phyloP scores from a whole-genome alignment of 1,139 yeast genomes.

The Geotrichum macrosporum region DNA sequence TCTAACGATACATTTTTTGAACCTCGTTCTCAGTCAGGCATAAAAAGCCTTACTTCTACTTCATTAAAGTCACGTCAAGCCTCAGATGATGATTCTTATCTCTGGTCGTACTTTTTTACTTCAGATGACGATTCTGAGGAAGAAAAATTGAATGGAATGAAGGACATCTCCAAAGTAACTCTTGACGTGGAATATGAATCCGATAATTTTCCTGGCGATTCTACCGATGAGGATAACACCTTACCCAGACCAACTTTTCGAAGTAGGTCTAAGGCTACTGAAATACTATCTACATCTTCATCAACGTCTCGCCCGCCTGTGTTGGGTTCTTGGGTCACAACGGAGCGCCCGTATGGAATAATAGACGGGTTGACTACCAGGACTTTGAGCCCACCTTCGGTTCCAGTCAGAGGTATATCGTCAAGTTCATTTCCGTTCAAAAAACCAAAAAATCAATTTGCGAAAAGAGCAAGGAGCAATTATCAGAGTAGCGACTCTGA shows the following conservation, averaged over 20 bases:
- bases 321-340: slow-evolving; percentile 84
- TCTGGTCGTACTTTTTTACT: slow-evolving; percentile 42
- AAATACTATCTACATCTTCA: slow-evolving; percentile 77
- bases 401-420: slow-evolving; percentile 28
- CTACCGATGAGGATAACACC: slow-evolving; percentile 84
- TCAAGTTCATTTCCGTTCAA: slow-evolving; percentile 32
- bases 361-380: slow-evolving; percentile 91
- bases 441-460: slow-evolving; percentile 17
- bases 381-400: slow-evolving; percentile 43
- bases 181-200: slow-evolving; percentile 14
- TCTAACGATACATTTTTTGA: slow-evolving; percentile 36
- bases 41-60: slow-evolving; percentile 16
- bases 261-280: slow-evolving; percentile 69
- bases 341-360: slow-evolving; percentile 78
- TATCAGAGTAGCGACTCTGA: slow-evolving; percentile 39
- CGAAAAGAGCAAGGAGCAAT: slow-evolving; percentile 15
- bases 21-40: slow-evolving; percentile 21
- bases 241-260: slow-evolving; percentile 61
- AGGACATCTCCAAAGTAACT: neutral
- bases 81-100: slow-evolving; percentile 40
- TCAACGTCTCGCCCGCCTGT: slow-evolving; percentile 88
- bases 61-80: slow-evolving; percentile 17
- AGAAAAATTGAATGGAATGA: neutral
- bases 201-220: slow-evolving; percentile 56
- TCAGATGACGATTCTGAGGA: slow-evolving; percentile 34